These are phyloP conservation scores for Blepharisma undulans DNA, from an alignment of 169 alveolate genomes.

Conservation along the genomic window DNA sequence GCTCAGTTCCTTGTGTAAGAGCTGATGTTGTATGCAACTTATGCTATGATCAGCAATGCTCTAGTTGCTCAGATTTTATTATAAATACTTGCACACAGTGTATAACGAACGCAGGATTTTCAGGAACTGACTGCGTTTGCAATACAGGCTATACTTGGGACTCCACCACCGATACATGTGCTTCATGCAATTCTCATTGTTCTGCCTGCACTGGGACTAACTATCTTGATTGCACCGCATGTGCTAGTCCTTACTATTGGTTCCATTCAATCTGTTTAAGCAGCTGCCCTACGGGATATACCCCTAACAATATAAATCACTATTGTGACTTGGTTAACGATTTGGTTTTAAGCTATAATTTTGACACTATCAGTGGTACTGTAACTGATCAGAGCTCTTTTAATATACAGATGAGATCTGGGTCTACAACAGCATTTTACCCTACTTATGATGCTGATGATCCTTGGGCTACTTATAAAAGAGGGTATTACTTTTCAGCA, in stretches of 20 bases:
- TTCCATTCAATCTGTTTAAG: background rate
- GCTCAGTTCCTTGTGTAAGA: background rate
- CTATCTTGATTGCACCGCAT: background rate
- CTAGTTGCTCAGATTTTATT: background rate
- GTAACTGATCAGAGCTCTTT: background rate
- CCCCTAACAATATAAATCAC: background rate
- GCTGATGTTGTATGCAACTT: background rate
- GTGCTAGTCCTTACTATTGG: background rate
- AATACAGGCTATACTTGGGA: background rate
- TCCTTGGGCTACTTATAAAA: conserved; percentile 16
- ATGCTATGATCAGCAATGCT: background rate
- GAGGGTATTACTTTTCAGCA: conserved; percentile 22
- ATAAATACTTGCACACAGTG: conserved; percentile 20
- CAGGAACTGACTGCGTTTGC: background rate
- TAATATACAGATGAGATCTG: background rate
- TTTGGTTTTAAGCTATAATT: background rate
- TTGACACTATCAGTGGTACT: conserved; percentile 8
- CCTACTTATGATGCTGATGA: conserved; percentile 20
- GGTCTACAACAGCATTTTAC: background rate
- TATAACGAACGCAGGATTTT: background rate
- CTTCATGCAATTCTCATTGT: background rate
- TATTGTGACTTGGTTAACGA: background rate
- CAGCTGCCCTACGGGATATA: conserved; percentile 7
- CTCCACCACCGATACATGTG: background rate
- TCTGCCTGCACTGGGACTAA: background rate